Percentiles rank a stretch among this genome's conserved stretches.
These are phyloP conservation scores for Boletus bicolor DNA, from an alignment of 768 basidiomycete species.

Conservation along the genomic window DNA sequence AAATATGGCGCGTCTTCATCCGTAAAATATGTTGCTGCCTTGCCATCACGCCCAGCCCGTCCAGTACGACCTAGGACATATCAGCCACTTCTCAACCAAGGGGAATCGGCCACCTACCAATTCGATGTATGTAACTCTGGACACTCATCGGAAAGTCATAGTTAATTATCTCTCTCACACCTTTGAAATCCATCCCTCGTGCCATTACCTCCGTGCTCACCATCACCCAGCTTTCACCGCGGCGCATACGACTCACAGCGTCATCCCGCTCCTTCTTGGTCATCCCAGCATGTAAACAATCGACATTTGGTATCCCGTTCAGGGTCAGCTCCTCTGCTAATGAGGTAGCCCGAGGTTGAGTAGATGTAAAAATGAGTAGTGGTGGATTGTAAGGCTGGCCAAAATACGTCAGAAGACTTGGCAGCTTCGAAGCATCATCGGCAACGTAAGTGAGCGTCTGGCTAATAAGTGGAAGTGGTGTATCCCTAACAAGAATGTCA, in stretches of 20 bases:
- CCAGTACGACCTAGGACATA: slow-evolving; percentile 77
- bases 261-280: slow-evolving; percentile 86
- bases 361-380: slow-evolving; percentile 85
- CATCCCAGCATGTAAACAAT: slow-evolving; percentile 89
- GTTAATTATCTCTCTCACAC: slow-evolving; percentile 91
- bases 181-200: slow-evolving; percentile 97
- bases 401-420: slow-evolving; percentile 79
- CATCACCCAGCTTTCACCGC: slow-evolving; percentile 92
- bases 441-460: slow-evolving; percentile 91
- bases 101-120: slow-evolving; percentile 49
- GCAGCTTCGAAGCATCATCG: slow-evolving; percentile 91
- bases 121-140: slow-evolving; percentile 94
- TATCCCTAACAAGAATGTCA: slow-evolving; percentile 59
- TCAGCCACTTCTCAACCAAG: slow-evolving; percentile 1
- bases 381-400: slow-evolving; percentile 85
- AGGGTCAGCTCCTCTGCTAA: slow-evolving; percentile 78
- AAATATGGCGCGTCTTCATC: slow-evolving; percentile 89
- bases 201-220: slow-evolving; percentile 97
- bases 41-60: slow-evolving; percentile 87
- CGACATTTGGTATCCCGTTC: slow-evolving; percentile 76
- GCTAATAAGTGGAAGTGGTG: slow-evolving; percentile 84
- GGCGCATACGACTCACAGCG: slow-evolving; percentile 78
- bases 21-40: slow-evolving; percentile 95
- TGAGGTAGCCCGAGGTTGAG: slow-evolving; percentile 81
- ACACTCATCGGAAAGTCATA: slow-evolving; percentile 96